Conservation (phyloP, 345 rosid genomes). For the Aquilaria sinensis region DNA sequence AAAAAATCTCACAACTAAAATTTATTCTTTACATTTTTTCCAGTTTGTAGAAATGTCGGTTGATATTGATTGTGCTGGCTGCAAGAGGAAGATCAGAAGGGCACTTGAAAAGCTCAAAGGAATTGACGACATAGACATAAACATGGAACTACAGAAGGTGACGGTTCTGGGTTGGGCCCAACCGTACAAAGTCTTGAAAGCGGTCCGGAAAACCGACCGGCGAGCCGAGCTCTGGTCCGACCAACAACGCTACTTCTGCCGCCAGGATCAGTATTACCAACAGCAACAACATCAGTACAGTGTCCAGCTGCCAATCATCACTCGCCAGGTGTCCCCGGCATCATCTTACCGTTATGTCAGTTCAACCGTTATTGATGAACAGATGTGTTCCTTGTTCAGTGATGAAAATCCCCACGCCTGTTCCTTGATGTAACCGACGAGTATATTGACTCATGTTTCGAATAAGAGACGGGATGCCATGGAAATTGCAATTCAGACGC, state of each 20-base stretch:
- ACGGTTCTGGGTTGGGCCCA: constrained; percentile 63
- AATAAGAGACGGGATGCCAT: too few relatives aligned
- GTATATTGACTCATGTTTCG: too few relatives aligned
- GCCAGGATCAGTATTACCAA: constrained; percentile 33
- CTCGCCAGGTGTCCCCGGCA: constrained; percentile 2
- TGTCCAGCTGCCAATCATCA: background rate
- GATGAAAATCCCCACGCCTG: constrained; percentile 87
- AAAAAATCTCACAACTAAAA: background rate
- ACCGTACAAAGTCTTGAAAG: constrained; percentile 47
- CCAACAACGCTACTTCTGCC: constrained; percentile 27
- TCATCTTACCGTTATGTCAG: constrained; percentile 24
- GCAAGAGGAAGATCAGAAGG: constrained; percentile 51
- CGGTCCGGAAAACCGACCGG: constrained; percentile 48
- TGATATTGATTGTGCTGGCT: constrained; percentile 70
- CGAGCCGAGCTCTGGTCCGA: constrained; percentile 66
- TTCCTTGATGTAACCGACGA: constrained; percentile 35
- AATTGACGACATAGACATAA: constrained; percentile 53
- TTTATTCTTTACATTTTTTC: background rate
- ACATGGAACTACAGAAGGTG: constrained; percentile 61
- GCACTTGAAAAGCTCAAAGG: constrained; percentile 65
- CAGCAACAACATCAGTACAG: constrained; percentile 12
- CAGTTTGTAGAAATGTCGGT: constrained; percentile 68
- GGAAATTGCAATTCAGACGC: background rate
- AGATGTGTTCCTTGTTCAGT: constrained; percentile 43
- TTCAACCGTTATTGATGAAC: constrained; percentile 27